A percentile compares a stretch with the other conserved stretches of the same genome.
Evolutionary conservation across 1,139 yeast genomes (phyloP).

Genomic region (Entelexis sorbosivorans): DNA sequence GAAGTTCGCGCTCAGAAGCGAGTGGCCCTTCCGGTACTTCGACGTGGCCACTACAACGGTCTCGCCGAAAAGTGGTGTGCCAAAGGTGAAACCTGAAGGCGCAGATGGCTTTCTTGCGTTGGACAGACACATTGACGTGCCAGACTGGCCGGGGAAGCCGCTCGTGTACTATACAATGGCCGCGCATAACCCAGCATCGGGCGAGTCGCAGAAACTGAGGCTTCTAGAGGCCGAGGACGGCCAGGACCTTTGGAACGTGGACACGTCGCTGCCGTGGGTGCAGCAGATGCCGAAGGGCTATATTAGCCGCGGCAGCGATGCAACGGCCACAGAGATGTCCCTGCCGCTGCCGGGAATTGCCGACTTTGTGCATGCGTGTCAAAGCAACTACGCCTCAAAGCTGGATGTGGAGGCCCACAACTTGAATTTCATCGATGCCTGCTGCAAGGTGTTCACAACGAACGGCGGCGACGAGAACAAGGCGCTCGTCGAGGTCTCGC

Average conservation of each 20-base stretch:
- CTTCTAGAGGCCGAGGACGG: constrained; percentile 5
- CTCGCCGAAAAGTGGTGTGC: neutral
- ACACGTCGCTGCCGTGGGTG: constrained; percentile 46
- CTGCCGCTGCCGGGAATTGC: constrained; percentile 31
- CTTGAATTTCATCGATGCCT: constrained; percentile 73
- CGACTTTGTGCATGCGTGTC: constrained; percentile 44
- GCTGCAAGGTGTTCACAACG: constrained; percentile 36
- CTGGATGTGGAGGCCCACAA: constrained; percentile 41
- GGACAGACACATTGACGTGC: constrained; percentile 48
- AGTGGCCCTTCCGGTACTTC: constrained; percentile 69
- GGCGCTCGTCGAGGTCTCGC: constrained; percentile 9
- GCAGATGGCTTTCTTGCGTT: constrained; percentile 25
- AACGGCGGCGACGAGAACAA: constrained; percentile 35
- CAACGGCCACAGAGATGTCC: constrained; percentile 56
- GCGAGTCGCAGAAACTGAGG: constrained; percentile 27
- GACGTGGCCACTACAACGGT: constrained; percentile 41
- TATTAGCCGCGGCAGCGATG: constrained; percentile 67
- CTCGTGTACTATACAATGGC: constrained; percentile 44
- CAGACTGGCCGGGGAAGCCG: constrained; percentile 57
- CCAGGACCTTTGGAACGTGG: constrained; percentile 10
- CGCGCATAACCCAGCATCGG: constrained; percentile 1
- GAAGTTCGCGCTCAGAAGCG: neutral
- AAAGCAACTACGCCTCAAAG: constrained; percentile 42
- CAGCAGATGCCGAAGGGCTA: constrained; percentile 72
- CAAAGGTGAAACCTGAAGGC: constrained; percentile 29